phyloP scores from a whole-genome alignment of 1,284 basidiomycete species.

The Cutaneotrichosporon sp. region DNA sequence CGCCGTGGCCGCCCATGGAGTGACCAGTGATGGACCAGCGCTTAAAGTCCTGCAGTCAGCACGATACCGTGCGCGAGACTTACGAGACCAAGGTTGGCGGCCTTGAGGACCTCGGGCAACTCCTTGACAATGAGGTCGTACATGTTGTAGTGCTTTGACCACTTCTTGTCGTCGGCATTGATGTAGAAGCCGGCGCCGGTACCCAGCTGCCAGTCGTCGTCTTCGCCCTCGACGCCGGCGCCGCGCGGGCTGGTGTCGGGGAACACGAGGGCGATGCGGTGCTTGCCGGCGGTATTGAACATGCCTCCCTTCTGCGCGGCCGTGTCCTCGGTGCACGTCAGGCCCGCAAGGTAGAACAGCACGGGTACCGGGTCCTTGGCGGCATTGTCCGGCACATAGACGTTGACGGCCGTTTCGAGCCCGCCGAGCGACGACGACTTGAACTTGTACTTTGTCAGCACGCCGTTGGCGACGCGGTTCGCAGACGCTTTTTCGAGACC shows the following conservation, averaged over 20 bases:
- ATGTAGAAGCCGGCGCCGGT: constrained; percentile 91
- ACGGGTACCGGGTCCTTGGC: constrained; percentile 63
- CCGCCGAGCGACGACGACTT: constrained; percentile 71
- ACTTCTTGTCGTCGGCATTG: constrained; percentile 76
- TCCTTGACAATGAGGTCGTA: constrained; percentile 74
- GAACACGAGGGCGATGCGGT: constrained; percentile 86
- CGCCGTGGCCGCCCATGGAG: constrained; percentile 93
- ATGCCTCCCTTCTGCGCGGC: constrained; percentile 87
- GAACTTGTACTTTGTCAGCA: constrained; percentile 80
- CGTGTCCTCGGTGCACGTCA: constrained; percentile 95
- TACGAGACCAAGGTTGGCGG: constrained; percentile 58
- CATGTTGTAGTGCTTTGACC: constrained; percentile 85
- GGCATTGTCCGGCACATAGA: constrained; percentile 74
- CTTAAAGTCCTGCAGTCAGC: constrained; percentile 28
- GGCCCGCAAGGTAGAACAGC: constrained; percentile 82
- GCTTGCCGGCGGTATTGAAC: constrained; percentile 67
- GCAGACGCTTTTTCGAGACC: constrained; percentile 63
- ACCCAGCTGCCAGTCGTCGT: constrained; percentile 88
- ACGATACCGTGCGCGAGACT: constrained; percentile 6
- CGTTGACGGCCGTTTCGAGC: constrained; percentile 76
- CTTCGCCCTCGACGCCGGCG: constrained; percentile 81
- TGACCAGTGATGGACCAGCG: constrained; percentile 72
- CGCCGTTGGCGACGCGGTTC: constrained; percentile 73
- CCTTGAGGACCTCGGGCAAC: constrained; percentile 68
- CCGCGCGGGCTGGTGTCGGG: constrained; percentile 95